phyloP scores from a whole-genome alignment of 805 yeast species.

The Ogataea haglerorum region DNA sequence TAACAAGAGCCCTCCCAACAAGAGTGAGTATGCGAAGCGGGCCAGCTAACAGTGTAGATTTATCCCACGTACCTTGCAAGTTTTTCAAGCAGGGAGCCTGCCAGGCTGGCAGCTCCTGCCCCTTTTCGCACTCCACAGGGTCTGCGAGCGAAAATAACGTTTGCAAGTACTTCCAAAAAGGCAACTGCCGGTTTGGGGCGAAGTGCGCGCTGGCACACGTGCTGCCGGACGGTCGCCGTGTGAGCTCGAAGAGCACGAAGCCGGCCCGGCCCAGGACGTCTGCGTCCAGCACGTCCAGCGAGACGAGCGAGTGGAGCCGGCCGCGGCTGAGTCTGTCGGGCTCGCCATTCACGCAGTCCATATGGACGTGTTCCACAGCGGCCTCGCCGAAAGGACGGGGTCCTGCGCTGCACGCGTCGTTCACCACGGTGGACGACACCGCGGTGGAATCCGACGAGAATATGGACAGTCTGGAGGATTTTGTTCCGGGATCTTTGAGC shows the following conservation, averaged over 20 bases:
- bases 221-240: conserved; percentile 82
- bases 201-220: conserved; percentile 94
- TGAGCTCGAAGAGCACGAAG: conserved; percentile 44
- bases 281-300: conserved; percentile 11
- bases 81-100: conserved; percentile 90
- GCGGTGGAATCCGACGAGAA: conserved; percentile 29
- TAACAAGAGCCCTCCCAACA: conserved; percentile 24
- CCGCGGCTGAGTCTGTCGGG: conserved; percentile 19
- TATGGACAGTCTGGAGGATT: conserved; percentile 53
- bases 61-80: conserved; percentile 95
- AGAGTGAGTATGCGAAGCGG: conserved; percentile 19
- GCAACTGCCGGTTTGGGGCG: conserved; percentile 93
- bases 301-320: conserved; percentile 13
- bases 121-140: conserved; percentile 78
- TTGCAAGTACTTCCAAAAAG: conserved; percentile 92
- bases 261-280: conserved; percentile 9
- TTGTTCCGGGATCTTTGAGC: conserved; percentile 76
- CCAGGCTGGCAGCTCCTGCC: conserved; percentile 91
- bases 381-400: conserved; percentile 15
- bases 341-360: conserved; percentile 26
- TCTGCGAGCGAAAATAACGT: conserved; percentile 54
- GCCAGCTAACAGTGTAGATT: conserved; percentile 36
- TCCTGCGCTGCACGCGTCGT: conserved; percentile 9
- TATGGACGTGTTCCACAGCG: conserved; percentile 20
- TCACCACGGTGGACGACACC: conserved; percentile 32